Evolutionary conservation across 352 stramenopile species (phyloP), one percentile per base, ranked within the genome.

Genomic region (Phytophthora melonis): DNA sequence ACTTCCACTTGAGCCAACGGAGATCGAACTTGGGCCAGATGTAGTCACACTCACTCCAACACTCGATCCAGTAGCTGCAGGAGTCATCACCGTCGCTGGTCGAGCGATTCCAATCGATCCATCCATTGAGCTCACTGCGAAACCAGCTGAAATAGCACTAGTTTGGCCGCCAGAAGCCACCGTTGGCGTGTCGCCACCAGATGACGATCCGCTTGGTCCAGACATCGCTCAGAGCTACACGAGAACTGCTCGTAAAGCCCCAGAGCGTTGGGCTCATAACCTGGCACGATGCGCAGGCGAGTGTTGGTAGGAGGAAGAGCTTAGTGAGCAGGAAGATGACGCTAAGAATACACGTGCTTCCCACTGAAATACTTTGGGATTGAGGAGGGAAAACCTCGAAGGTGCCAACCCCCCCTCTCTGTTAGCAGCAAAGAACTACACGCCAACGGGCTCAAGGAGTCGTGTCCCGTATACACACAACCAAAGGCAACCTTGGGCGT

Each of bases 161-260:
- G 18, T 55, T 55, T 55, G n/a, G 21, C 49, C 49, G 21, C 49
- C 49, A 55, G 19, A 55, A 32, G 49, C 49, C 49, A 30, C 49
- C 2, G 19, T 55, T 55, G 49, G 49, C n/a, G 49, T 41, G 25
- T 14, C 25, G 21, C 25, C 25, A 58, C 52, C 25, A 41, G 52
- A 39, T 27, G 52, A 58, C 52, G 52, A 41, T 18, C 21, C 27
- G 43, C 3, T 43, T 36, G 16, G 25, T 58, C 52, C 52, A 58
- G 14, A 19, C 52, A 39, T 58, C 52, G 7, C 52, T 58, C 27
- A 43, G 52, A 58, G 52, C 25, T 58, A 25, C 52, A 39, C 25
- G 21, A 39, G 52, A 58, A 58, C 25, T 41, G 25, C 25, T 39
- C 21, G 52, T 27, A 58, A 58, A 43, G 52, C 52, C 52, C 21